phyloP scores from a whole-genome alignment of 257 asterid species.

The Primulina eburnea region DNA sequence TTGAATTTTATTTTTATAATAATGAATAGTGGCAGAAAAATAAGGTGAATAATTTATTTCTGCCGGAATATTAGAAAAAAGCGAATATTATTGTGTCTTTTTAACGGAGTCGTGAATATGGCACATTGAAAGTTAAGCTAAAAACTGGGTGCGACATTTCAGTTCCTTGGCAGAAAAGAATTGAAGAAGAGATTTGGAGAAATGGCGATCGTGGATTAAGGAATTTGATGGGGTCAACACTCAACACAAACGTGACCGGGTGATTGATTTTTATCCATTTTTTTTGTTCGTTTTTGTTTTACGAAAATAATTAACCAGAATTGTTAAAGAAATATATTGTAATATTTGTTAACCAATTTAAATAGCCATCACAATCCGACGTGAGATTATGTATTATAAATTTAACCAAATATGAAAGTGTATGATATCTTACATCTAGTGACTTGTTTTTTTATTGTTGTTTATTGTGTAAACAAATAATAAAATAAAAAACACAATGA shows the following conservation, averaged over 20 bases:
- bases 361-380: too few relatives aligned
- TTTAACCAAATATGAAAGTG: too few relatives aligned
- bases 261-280: too few relatives aligned
- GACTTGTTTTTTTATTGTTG: too few relatives aligned
- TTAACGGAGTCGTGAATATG: background rate
- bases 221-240: background rate
- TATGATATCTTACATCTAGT: too few relatives aligned
- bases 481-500: too few relatives aligned
- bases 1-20: background rate
- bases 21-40: background rate
- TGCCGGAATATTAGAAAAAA: background rate
- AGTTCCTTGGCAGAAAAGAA: constrained; percentile 32
- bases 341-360: too few relatives aligned
- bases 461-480: too few relatives aligned
- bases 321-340: too few relatives aligned
- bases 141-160: constrained; percentile 19
- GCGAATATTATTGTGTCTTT: background rate
- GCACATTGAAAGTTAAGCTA: constrained; percentile 7
- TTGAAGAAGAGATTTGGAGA: background rate
- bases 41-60: background rate
- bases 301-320: too few relatives aligned
- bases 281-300: too few relatives aligned
- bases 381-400: too few relatives aligned
- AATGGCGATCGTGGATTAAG: background rate
- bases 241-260: background rate